These are phyloP conservation scores for Globisporangium acanthophoron DNA, from an alignment of 352 stramenopile genomes.

Conservation along the genomic window DNA sequence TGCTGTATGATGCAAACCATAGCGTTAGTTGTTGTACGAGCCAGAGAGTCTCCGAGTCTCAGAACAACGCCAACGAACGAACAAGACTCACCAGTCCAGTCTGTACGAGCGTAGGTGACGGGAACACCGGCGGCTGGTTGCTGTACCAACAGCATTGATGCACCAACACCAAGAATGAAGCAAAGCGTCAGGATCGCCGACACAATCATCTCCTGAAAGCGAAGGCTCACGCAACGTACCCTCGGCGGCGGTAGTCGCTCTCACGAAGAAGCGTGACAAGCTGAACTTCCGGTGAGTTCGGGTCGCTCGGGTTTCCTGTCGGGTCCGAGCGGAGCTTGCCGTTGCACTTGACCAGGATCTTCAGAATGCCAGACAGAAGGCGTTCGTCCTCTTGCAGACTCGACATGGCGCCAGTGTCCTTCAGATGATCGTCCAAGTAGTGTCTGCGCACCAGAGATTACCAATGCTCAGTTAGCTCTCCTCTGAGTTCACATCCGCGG, in stretches of 20 bases:
- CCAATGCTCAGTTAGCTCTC: neutral
- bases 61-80: neutral
- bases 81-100: slow-evolving; percentile 23
- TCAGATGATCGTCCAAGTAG: slow-evolving; percentile 59
- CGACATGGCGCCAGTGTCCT: slow-evolving; percentile 17
- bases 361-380: slow-evolving; percentile 61
- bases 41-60: neutral
- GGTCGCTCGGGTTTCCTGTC: slow-evolving; percentile 42
- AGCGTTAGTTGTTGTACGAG: slow-evolving; percentile 4
- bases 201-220: neutral
- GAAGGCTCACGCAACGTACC: slow-evolving; percentile 17
- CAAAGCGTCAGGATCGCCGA: neutral
- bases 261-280: slow-evolving; percentile 62
- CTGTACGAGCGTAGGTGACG: slow-evolving; percentile 36
- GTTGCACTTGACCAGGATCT: slow-evolving; percentile 77
- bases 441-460: slow-evolving; percentile 16
- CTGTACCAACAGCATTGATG: slow-evolving; percentile 7
- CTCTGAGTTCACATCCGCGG: neutral
- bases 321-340: slow-evolving; percentile 57
- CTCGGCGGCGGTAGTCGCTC: slow-evolving; percentile 56
- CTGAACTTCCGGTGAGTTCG: slow-evolving; percentile 57
- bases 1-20: slow-evolving; percentile 29
- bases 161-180: neutral
- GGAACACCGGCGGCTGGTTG: slow-evolving; percentile 37
- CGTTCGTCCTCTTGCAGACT: slow-evolving; percentile 59